Evolutionary conservation across 208 protist species (phyloP), one percentile per base, ranked within the genome.

Genomic region (Wallacemonas sp.): DNA sequence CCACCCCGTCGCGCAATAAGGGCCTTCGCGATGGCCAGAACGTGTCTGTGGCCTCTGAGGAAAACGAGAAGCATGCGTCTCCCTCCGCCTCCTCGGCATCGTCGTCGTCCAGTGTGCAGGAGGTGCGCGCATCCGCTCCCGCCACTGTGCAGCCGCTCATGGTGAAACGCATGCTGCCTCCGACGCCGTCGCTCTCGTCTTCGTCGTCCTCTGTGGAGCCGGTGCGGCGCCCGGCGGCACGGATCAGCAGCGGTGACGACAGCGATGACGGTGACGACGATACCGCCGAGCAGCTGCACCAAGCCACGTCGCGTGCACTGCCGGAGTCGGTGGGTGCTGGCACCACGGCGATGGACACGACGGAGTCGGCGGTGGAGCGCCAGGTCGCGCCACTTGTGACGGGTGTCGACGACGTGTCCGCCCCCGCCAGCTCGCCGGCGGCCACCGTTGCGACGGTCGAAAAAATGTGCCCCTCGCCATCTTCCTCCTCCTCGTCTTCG

Each of bases 1-100:
- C 48, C 25, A 55, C 52, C 3, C 52, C 52, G 12, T 59, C 52
- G 7, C 52, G 52, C 31, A 59, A 59, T 18, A 59, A 59, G 52
- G 52, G 52, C 5, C 52, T 59, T 3, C 52, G 52, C 31, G 52
- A 59, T n/a, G 52, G 52, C 3, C 52, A 59, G 32, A 59, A 59
- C 32, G 52, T 59, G 4, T 22, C 31, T 1, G 52, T 59, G 3
- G 22, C 3, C 5, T 14, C 44, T 25, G 20, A n/a, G n/a, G n/a
- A 22, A 18, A 23, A 22, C 20, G 44, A 49, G 44, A 12, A 7
- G 7, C 5, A 7, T 7, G 18, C 0, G 11, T 22, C 44, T 25
- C 11, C 31, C 29, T 36, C 26, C 31, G 3, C 14, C 4, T 59
- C 52, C n/a, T 44, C 31, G 3, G 7, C 52, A 3, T 26, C 26